Percentiles rank a stretch among this genome's conserved stretches.
Evolutionary conservation across 2,329 filamentous ascomycete species (phyloP).

Genomic region (Bipolaris oryzae): DNA sequence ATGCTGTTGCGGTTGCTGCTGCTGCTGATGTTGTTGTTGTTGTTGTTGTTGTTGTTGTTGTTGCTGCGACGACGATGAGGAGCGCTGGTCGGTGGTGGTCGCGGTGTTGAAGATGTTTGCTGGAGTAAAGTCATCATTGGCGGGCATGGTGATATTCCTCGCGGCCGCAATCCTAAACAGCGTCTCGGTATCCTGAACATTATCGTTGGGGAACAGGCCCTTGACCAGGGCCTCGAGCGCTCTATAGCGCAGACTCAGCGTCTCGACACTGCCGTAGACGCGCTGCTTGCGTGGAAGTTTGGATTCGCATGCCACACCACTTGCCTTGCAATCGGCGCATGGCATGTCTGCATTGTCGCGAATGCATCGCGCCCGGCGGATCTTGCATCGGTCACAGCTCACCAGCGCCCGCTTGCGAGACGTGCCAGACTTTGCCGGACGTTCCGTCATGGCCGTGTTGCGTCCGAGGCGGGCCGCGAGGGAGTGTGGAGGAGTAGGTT

Average conservation of each 20-base stretch:
- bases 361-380: slow-evolving; percentile 38
- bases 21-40: not conserved
- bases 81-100: slow-evolving; percentile 6
- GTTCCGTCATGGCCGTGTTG: slow-evolving; percentile 12
- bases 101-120: slow-evolving; percentile 33
- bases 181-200: slow-evolving; percentile 48
- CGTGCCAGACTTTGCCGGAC: slow-evolving; percentile 25
- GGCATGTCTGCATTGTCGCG: slow-evolving; percentile 35
- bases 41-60: slow-evolving; percentile 12
- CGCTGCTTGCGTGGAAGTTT: slow-evolving; percentile 54
- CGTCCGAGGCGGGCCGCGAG: slow-evolving; percentile 1
- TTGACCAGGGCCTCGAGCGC: slow-evolving; percentile 52
- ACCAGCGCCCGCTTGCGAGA: slow-evolving; percentile 38
- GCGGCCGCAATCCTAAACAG: slow-evolving; percentile 50
- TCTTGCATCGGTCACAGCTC: slow-evolving; percentile 41
- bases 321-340: slow-evolving; percentile 50
- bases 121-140: slow-evolving; percentile 32
- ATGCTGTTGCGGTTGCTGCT: slow-evolving; percentile 9
- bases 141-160: slow-evolving; percentile 49
- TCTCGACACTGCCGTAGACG: slow-evolving; percentile 55
- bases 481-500: not conserved
- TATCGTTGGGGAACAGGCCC: slow-evolving; percentile 50
- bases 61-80: slow-evolving; percentile 5
- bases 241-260: slow-evolving; percentile 52
- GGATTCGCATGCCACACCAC: slow-evolving; percentile 50